Conservation (phyloP, 805 yeast species). For the Pichia pseudocactophila region DNA sequence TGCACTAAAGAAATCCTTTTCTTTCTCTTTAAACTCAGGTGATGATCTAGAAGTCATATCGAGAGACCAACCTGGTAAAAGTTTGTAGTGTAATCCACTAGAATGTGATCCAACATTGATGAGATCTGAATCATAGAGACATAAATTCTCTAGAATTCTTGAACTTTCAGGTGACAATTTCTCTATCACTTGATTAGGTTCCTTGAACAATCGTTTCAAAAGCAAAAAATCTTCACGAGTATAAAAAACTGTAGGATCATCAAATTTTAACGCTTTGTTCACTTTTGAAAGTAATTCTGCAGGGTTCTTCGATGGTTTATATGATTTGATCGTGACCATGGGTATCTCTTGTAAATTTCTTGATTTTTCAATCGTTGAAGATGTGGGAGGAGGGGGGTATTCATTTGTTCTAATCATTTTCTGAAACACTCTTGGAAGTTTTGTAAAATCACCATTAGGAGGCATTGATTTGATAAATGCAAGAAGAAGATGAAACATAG, state of each 20-base stretch:
- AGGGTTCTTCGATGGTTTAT: conserved; percentile 38
- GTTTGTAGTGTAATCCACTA: conserved; percentile 18
- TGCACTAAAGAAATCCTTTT: conserved; percentile 32
- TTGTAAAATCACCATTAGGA: conserved; percentile 44
- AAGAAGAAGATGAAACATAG: conserved; percentile 70
- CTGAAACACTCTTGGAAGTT: conserved; percentile 59
- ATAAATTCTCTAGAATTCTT: conserved; percentile 38
- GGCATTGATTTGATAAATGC: conserved; percentile 75
- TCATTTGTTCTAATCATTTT: conserved; percentile 52
- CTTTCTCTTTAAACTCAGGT: conserved; percentile 14
- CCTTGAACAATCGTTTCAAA: conserved; percentile 60
- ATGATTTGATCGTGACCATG: conserved; percentile 27
- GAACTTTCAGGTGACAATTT: conserved; percentile 69
- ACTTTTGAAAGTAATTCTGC: conserved; percentile 54
- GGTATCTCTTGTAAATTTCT: conserved; percentile 29
- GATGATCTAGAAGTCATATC: conserved; percentile 20
- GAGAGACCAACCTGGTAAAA: conserved; percentile 30
- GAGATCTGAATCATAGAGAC: conserved; percentile 28
- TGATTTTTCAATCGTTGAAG: conserved; percentile 17
- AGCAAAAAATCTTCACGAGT: conserved; percentile 74
- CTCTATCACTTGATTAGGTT: conserved; percentile 44
- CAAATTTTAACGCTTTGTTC: conserved; percentile 54
- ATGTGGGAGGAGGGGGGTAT: conserved; percentile 60
- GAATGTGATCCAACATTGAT: conserved; percentile 30
- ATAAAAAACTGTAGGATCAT: conserved; percentile 58